Evolutionary conservation across 441 rosid species (phyloP).

Genomic region (Flueggea neowawraea): DNA sequence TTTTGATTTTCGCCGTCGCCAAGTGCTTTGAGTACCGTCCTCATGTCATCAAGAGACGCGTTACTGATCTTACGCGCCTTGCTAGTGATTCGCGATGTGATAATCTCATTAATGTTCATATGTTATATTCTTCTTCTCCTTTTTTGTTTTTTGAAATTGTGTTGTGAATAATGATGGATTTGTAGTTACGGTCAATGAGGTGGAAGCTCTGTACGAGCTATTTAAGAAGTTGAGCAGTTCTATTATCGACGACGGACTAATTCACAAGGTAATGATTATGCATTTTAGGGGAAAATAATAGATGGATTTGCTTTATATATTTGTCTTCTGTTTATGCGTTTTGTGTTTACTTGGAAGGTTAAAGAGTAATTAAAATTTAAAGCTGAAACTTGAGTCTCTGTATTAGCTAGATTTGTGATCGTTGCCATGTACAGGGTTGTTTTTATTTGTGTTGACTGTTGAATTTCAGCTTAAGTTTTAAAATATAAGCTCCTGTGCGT

Average conservation of each 20-base stretch:
- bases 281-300: too few species aligned
- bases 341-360: too few species aligned
- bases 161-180: not conserved
- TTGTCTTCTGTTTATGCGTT: too few species aligned
- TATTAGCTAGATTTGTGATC: too few species aligned
- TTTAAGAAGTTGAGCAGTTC: conserved; percentile 75
- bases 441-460: too few species aligned
- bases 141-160: not conserved
- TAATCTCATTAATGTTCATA: too few species aligned
- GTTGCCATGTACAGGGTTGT: too few species aligned
- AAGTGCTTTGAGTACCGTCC: conserved; percentile 44
- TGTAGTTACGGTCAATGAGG: conserved; percentile 73
- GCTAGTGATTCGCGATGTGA: conserved; percentile 55
- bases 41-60: conserved; percentile 3
- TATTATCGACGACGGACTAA: conserved; percentile 67
- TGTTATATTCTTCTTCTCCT: conserved; percentile 1
- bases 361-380: too few species aligned
- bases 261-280: conserved; percentile 61
- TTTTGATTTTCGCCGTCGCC: conserved; percentile 28
- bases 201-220: conserved; percentile 74
- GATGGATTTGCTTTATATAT: too few species aligned
- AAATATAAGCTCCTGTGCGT: too few species aligned
- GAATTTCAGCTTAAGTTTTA: too few species aligned
- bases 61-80: conserved; percentile 46
- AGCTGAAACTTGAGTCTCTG: too few species aligned